Evolutionary conservation across 1,284 basidiomycete genomes (phyloP).

Genomic region (Rhizopogon hawkerae): DNA sequence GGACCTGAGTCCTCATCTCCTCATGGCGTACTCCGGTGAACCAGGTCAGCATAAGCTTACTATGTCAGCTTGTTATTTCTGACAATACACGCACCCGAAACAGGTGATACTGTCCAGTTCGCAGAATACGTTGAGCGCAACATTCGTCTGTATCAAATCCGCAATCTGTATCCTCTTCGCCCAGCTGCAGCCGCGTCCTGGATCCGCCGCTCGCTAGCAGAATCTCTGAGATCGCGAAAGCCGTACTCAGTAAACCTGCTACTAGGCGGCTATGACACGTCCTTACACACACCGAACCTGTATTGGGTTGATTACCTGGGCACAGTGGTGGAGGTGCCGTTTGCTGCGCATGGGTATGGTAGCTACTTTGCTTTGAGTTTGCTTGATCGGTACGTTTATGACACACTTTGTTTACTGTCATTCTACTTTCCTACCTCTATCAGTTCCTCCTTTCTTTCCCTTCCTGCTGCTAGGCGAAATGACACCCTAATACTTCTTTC

Average conservation of each 20-base stretch:
- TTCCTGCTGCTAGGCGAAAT: neutral
- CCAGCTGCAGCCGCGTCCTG: slow-evolving; percentile 89
- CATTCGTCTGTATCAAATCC: slow-evolving; percentile 92
- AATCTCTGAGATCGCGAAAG: slow-evolving; percentile 79
- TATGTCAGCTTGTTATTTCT: slow-evolving; percentile 1
- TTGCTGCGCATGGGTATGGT: slow-evolving; percentile 94
- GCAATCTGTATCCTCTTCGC: slow-evolving; percentile 83
- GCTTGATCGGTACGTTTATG: slow-evolving; percentile 66
- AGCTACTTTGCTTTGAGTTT: slow-evolving; percentile 89
- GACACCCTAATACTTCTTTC: slow-evolving; percentile 9
- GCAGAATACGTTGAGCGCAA: slow-evolving; percentile 96
- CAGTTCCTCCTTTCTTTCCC: neutral
- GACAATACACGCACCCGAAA: slow-evolving; percentile 1
- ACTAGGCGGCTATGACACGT: slow-evolving; percentile 84
- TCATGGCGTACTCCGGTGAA: slow-evolving; percentile 95
- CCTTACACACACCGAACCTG: slow-evolving; percentile 59
- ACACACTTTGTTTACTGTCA: neutral
- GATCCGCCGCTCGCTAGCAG: slow-evolving; percentile 87
- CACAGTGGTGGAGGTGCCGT: slow-evolving; percentile 82
- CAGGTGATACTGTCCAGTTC: slow-evolving; percentile 95
- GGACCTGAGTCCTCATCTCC: slow-evolving; percentile 80
- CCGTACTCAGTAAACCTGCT: slow-evolving; percentile 93
- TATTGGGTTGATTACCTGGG: slow-evolving; percentile 98
- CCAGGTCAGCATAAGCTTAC: slow-evolving; percentile 51
- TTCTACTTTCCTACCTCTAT: no score